Conservation (phyloP, 257 asterid species). For the Striga asiatica region DNA sequence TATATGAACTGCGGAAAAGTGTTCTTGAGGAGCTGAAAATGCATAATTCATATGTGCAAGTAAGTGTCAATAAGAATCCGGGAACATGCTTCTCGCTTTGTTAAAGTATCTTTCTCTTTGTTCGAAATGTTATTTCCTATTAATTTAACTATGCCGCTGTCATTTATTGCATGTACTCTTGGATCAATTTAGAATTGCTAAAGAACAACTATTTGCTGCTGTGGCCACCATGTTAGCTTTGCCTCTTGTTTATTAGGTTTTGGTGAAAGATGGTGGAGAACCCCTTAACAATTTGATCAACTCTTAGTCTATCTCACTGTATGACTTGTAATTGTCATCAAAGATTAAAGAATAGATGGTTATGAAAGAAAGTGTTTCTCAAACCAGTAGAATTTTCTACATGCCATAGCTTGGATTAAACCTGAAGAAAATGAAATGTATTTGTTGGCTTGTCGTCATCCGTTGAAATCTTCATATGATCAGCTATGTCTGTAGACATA, state of each 20-base stretch:
- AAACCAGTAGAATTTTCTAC: too few species aligned
- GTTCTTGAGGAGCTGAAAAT: conserved; percentile 53
- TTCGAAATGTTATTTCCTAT: neutral
- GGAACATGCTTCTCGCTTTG: neutral
- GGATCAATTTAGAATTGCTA: neutral
- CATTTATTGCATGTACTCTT: neutral
- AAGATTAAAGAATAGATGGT: too few species aligned
- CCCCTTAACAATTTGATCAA: neutral
- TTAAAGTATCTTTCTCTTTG: conserved; percentile 5
- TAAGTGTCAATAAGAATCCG: conserved; percentile 19
- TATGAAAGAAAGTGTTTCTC: too few species aligned
- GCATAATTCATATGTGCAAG: conserved; percentile 50
- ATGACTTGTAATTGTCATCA: too few species aligned
- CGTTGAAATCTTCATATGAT: too few species aligned
- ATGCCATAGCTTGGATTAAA: too few species aligned
- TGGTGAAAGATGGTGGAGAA: neutral
- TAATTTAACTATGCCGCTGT: neutral
- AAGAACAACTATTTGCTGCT: too few species aligned
- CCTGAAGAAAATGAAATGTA: too few species aligned
- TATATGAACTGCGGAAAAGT: conserved; percentile 38
- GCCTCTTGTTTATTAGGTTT: neutral
- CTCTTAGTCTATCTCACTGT: too few species aligned
- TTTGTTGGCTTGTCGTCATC: too few species aligned
- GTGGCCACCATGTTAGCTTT: neutral
- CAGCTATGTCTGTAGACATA: too few species aligned